A percentile compares a stretch with the other conserved stretches of the same genome.
Conservation (phyloP, 1,284 basidiomycete species). For the Irpex sp. region DNA sequence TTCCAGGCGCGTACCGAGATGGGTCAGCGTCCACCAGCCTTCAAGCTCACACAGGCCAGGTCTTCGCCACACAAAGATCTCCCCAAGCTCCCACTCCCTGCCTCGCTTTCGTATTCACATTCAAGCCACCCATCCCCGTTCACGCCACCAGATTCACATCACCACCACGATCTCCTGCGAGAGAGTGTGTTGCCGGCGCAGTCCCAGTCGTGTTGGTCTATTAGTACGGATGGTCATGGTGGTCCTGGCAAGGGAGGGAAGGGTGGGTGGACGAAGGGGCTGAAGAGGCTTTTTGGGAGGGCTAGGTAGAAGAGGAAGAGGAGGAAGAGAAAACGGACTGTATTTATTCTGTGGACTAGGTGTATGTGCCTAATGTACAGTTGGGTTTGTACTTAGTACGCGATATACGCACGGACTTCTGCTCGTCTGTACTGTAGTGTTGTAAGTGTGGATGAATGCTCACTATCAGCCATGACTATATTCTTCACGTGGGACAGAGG, state of each 20-base stretch:
- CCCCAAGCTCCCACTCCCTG: not conserved
- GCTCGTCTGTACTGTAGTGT: too few relatives aligned
- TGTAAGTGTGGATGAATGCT: too few relatives aligned
- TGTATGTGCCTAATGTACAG: not conserved
- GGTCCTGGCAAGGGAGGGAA: not conserved
- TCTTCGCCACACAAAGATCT: not conserved
- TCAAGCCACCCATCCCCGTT: not conserved
- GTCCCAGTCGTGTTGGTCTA: constrained; percentile 8
- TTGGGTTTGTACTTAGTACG: not conserved
- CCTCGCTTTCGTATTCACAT: not conserved
- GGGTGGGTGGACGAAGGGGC: constrained; percentile 5
- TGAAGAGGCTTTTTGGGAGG: constrained; percentile 8
- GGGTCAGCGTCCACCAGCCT: not conserved
- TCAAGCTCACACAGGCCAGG: not conserved
- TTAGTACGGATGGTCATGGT: constrained; percentile 8
- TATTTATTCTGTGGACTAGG: too few relatives aligned
- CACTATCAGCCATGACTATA: too few relatives aligned
- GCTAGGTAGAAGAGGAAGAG: not conserved
- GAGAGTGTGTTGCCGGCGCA: not conserved
- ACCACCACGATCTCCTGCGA: not conserved
- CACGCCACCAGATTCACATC: not conserved
- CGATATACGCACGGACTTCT: too few relatives aligned
- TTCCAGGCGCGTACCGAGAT: not conserved
- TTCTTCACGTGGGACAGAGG: too few relatives aligned
- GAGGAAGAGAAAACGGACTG: too few relatives aligned